A percentile compares a stretch with the other conserved stretches of the same genome.
Evolutionary conservation across 2,329 filamentous ascomycete genomes (phyloP).

Genomic region (Penicillium sclerotiorum): DNA sequence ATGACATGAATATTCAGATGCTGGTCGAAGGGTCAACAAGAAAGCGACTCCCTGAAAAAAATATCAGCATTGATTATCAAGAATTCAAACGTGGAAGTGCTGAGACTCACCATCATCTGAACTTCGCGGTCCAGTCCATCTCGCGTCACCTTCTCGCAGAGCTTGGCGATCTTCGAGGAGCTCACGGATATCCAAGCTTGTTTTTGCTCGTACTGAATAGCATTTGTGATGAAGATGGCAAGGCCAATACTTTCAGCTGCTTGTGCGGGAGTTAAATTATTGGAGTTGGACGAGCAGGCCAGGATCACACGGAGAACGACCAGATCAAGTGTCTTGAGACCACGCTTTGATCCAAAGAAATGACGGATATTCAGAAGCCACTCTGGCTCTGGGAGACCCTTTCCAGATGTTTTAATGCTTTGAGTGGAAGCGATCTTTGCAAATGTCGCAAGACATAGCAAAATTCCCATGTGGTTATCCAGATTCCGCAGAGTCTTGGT

Average conservation of each 20-base stretch:
- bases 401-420: conserved; percentile 13
- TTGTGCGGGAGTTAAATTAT: conserved; percentile 27
- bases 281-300: conserved; percentile 42
- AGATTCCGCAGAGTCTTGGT: conserved; percentile 43
- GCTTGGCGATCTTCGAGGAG: conserved; percentile 37
- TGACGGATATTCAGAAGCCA: conserved; percentile 42
- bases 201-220: conserved; percentile 36
- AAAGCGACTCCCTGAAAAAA: conserved; percentile 34
- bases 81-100: background rate
- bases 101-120: conserved; percentile 36
- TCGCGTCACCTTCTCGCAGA: conserved; percentile 41
- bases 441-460: conserved; percentile 46
- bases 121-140: conserved; percentile 31
- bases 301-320: conserved; percentile 45
- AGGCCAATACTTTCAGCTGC: conserved; percentile 40
- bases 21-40: conserved; percentile 31
- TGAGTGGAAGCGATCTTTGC: conserved; percentile 34
- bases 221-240: conserved; percentile 38
- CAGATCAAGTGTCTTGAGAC: conserved; percentile 44
- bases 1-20: conserved; percentile 26
- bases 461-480: conserved; percentile 43
- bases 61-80: background rate
- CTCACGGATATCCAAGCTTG: conserved; percentile 38
- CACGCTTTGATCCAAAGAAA: conserved; percentile 44
- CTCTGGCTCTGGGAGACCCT: conserved; percentile 18